Base-by-base conservation (phyloP, 495 filamentous ascomycete species). In the Podospora bellae-mahoneyi region DNA sequence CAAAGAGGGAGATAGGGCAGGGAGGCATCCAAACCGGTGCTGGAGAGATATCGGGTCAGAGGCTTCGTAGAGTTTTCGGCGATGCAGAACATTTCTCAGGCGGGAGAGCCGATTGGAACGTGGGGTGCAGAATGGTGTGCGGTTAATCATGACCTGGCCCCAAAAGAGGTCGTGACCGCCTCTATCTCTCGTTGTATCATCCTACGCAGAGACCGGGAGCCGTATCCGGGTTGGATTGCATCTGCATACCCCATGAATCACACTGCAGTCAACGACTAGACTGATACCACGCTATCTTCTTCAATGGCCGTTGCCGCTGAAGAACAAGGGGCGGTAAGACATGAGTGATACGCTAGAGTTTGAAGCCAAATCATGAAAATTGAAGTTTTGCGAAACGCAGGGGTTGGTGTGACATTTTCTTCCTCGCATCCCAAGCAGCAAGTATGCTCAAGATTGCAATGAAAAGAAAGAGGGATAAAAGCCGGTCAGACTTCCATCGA, bases 401-500 rank as follows among this genome's bases (percentile, higher is more conserved):
- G 27, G 30, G 27, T 30, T 32, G 23, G 16, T 28, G 27, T 27
- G 7, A 4, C 16, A 48, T 63, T 61, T 78, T 81, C 81, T 83
- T 83, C 82, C 65, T 80, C 77, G 73, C 78, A 64, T 75, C 78
- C 71, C 66, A 34, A 75, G 79, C 73, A 62, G 67, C 67, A 32
- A 32, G n/a, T 39, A 5, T n/a, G 75, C 82, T 67, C 74, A 66
- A 73, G 77, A 78, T 9, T 77, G 76, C 71, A 84, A 82, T 71
- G 81, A 84, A 82, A 84, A 80, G 80, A 75, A 70, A 75, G 64
- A 28, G 59, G 16, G 74, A 75, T 71, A 68, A 70, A 73, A 57
- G 76, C 85, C 85, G 86, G 85, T 87, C 85, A 87, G 85, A 87
- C 85, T 82, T 86, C 85, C 85, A 81, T 85, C 85, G 76, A 75